Conservation (phyloP, 75 land plant genomes). For the Isoetes taiwanensis region DNA sequence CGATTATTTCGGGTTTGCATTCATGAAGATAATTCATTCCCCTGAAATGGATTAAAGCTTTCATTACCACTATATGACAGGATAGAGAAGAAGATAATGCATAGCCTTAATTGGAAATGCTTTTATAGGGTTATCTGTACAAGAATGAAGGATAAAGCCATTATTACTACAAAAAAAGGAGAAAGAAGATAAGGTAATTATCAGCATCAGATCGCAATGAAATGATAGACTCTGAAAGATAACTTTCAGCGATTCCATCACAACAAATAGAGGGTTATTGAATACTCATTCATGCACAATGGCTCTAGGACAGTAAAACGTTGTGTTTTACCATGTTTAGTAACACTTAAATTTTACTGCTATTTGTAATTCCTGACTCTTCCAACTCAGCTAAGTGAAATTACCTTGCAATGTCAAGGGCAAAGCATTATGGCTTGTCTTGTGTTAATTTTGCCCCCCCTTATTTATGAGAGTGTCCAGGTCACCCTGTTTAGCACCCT, state of each 20-base stretch:
- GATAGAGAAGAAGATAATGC: too few relatives aligned
- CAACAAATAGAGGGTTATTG: not conserved
- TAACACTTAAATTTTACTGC: not conserved
- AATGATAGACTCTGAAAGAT: not conserved
- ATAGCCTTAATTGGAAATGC: too few relatives aligned
- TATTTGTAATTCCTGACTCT: not conserved
- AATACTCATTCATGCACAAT: not conserved
- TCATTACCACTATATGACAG: too few relatives aligned
- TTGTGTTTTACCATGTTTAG: not conserved
- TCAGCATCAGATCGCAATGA: not conserved
- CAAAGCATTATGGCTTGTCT: slow-evolving; percentile 15
- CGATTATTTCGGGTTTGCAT: slow-evolving; percentile 38
- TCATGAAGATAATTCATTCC: slow-evolving; percentile 60
- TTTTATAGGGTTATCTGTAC: too few relatives aligned
- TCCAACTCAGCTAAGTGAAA: too few relatives aligned
- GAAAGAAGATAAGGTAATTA: too few relatives aligned
- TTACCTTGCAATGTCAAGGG: slow-evolving; percentile 29
- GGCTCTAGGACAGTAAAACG: not conserved
- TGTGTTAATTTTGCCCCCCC: slow-evolving; percentile 26
- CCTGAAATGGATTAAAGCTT: slow-evolving; percentile 23
- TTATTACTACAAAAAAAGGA: too few relatives aligned
- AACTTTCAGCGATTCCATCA: not conserved
- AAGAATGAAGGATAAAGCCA: too few relatives aligned
- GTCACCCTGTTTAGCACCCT: slow-evolving; percentile 29
- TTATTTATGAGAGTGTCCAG: slow-evolving; percentile 9